These are phyloP conservation scores for Glycyrrhiza uralensis DNA, from an alignment of 306 rosid genomes.

Conservation along the genomic window DNA sequence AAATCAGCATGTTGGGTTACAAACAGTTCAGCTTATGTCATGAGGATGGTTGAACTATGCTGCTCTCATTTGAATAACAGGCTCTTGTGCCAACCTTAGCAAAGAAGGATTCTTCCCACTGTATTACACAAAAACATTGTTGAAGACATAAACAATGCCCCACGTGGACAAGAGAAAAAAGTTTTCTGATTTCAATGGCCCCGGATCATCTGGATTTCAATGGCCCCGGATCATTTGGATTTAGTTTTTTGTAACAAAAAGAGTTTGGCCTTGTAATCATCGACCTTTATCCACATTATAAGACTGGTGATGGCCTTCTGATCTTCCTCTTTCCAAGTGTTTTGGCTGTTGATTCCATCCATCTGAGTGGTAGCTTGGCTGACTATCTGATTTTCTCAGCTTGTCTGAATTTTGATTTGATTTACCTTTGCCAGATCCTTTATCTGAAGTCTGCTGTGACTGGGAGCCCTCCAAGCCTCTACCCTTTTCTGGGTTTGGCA, in stretches of 20 bases:
- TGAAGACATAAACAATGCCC: conserved; percentile 29
- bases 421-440: conserved; percentile 34
- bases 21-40: conserved; percentile 24
- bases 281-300: conserved; percentile 46
- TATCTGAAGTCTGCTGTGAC: conserved; percentile 25
- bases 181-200: conserved; percentile 6
- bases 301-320: conserved; percentile 48
- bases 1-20: conserved; percentile 28
- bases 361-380: conserved; percentile 37
- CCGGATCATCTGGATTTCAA: conserved; percentile 28
- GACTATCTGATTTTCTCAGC: conserved; percentile 53
- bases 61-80: background rate
- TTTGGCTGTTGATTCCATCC: conserved; percentile 40
- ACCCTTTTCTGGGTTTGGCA: conserved; percentile 36
- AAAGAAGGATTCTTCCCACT: conserved; percentile 22
- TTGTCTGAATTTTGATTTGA: conserved; percentile 41
- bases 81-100: conserved; percentile 28
- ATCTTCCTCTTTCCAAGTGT: conserved; percentile 57
- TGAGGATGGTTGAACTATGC: conserved; percentile 26
- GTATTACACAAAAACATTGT: conserved; percentile 20
- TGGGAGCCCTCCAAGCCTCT: conserved; percentile 30
- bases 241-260: conserved; percentile 17
- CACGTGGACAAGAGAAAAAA: conserved; percentile 15
- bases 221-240: conserved; percentile 30
- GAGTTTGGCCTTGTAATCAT: conserved; percentile 29